phyloP scores from a whole-genome alignment of 148 eudicot species.

The Polygonum aviculare region DNA sequence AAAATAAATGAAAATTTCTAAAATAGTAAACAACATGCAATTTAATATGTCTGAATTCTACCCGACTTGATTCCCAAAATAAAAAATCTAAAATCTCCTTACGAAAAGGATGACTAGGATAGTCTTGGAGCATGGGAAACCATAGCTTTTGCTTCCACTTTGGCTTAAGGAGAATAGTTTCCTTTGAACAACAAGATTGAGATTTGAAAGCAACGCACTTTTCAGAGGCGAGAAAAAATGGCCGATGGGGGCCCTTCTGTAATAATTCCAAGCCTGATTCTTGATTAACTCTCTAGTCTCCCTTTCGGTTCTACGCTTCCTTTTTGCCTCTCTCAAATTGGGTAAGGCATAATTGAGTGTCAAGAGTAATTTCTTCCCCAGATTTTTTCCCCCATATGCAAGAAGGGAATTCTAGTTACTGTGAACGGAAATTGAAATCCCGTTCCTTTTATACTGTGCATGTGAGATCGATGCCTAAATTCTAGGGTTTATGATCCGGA shows the following conservation, averaged over 20 bases:
- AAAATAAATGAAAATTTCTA: neutral
- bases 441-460: neutral
- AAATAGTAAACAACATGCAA: no score
- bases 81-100: no score
- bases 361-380: neutral
- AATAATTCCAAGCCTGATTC: neutral
- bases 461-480: neutral
- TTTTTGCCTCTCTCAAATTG: neutral
- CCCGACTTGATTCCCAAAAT: neutral
- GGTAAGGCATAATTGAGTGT: neutral
- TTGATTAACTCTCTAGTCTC: neutral
- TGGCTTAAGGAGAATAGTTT: neutral
- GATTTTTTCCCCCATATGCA: neutral
- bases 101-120: no score
- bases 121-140: neutral
- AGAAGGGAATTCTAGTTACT: neutral
- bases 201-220: neutral
- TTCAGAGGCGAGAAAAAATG: conserved; percentile 4
- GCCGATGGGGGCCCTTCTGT: neutral
- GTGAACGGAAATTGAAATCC: neutral
- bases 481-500: neutral
- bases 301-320: neutral
- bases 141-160: conserved; percentile 1
- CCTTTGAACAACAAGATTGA: neutral
- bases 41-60: no score